A percentile compares a stretch with the other conserved stretches of the same genome.
These are phyloP conservation scores for Triangularia setosa DNA, from an alignment of 2,329 filamentous ascomycete species.

Conservation along the genomic window DNA sequence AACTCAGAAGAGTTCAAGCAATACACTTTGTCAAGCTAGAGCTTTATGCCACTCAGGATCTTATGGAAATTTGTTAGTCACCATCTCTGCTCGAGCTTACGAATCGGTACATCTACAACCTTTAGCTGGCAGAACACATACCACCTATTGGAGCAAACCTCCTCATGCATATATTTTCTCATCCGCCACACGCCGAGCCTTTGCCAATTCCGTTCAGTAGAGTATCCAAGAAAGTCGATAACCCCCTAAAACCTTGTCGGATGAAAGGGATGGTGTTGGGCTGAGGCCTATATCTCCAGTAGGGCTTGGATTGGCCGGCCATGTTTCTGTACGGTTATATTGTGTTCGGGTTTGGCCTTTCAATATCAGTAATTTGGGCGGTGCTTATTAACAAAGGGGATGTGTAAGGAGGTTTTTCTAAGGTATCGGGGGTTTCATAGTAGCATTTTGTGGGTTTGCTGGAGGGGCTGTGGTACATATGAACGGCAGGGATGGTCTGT, in stretches of 20 bases:
- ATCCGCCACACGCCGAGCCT: background rate
- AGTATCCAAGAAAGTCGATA: background rate
- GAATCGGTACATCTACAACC: background rate
- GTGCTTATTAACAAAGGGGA: background rate
- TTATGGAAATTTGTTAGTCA: background rate
- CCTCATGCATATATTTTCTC: background rate
- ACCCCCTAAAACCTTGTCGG: background rate
- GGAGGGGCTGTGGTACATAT: background rate
- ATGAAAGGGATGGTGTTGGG: background rate
- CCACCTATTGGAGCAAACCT: background rate
- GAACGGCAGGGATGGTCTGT: background rate
- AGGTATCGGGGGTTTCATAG: background rate
- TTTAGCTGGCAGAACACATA: background rate
- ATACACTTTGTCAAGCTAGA: background rate
- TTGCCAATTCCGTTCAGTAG: background rate
- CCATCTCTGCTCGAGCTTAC: background rate
- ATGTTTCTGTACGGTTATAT: background rate
- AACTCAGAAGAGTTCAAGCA: background rate
- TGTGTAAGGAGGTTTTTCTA: background rate
- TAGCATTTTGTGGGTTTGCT: background rate
- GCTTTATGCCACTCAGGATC: background rate
- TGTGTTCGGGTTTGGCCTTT: background rate
- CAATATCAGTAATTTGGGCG: background rate
- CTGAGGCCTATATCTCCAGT: background rate
- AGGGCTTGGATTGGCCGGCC: background rate